These are phyloP conservation scores for Omphalotus guepiniiformis DNA, from an alignment of 768 basidiomycete species.

Conservation along the genomic window DNA sequence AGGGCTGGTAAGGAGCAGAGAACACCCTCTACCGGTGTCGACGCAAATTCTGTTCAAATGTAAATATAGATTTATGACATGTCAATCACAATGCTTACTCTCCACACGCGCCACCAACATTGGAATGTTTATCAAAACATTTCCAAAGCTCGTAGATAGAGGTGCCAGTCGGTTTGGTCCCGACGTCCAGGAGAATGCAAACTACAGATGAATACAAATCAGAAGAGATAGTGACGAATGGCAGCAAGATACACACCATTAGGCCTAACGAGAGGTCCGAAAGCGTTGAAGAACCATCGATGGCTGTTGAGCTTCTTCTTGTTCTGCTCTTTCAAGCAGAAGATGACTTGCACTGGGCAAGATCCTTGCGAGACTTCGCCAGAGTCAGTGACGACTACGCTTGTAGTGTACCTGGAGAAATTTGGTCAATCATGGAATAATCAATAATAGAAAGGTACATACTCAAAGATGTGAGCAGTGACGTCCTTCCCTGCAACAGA, in stretches of 20 bases:
- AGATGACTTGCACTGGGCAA: constrained; percentile 83
- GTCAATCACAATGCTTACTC: too few species aligned
- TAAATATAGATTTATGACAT: too few species aligned
- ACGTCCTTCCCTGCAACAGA: constrained; percentile 86
- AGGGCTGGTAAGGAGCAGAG: constrained; percentile 67
- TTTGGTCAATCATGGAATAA: constrained; percentile 8
- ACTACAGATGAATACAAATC: constrained; percentile 38
- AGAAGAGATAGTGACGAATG: constrained; percentile 2
- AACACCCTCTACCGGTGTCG: constrained; percentile 71
- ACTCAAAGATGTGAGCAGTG: constrained; percentile 93
- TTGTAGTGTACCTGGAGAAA: constrained; percentile 62
- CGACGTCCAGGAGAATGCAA: constrained; percentile 90
- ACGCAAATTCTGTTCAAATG: constrained; percentile 61
- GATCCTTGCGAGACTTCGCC: constrained; percentile 76
- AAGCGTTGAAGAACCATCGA: constrained; percentile 97
- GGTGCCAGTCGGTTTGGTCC: constrained; percentile 91
- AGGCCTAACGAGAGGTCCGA: constrained; percentile 81
- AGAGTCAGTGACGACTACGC: constrained; percentile 69
- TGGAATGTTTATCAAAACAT: constrained; percentile 81
- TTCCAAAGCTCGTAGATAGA: constrained; percentile 98
- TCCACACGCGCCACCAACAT: constrained; percentile 94
- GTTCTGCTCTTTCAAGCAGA: constrained; percentile 93
- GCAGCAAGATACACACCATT: constrained; percentile 50
- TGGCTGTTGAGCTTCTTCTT: constrained; percentile 97
- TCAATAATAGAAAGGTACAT: constrained; percentile 24